Evolutionary conservation across 2,329 filamentous ascomycete genomes (phyloP), one percentile per base, ranked within the genome.

Genomic region (Hypoxylon sp.): DNA sequence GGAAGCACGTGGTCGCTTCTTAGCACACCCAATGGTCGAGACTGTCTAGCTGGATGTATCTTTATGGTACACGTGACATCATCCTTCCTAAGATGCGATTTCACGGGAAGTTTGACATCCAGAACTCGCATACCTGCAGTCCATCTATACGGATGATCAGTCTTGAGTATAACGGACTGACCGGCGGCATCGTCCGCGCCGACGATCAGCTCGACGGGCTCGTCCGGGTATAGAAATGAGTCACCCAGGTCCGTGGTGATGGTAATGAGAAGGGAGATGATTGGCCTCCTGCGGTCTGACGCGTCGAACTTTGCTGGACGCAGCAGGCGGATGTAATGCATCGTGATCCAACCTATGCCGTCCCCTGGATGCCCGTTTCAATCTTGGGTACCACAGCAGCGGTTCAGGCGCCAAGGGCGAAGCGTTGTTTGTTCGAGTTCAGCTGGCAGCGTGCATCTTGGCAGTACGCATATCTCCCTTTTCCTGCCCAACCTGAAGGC

Each of bases 191-290:
- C 72, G 5, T 80, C 69, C 19, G 81, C 79, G 14, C 78, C 60
- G 13, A 82, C 75, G 9, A 73, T 75, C 2, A 89, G 77, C 13
- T 80, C 78, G n/a, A 88, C 65, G 3, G 85, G 81, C 17, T 76
- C 74, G 13, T 80, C 77, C 0, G 84, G 83, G n/a, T 72, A 78
- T 10, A 89, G 81, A 54, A 87, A 87, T 0, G 85, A 80, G 72
- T 89, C 87, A 33, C 87, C 85, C 1, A 89, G 80, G 65, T 89
- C 87, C 11, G 86, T 89, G 10, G 85, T 87, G 70, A 89, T 83
- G 65, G 86, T 84, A 67, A 89, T 78, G 1, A 87, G 79, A 3
- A 89, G 73, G 17, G 72, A 78, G 70, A 65, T 70, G 70, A 50
- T 70, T 65, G 65, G 73, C 39, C 61, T 65, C 11, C 69, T 63